Percentiles rank a stretch among this genome's conserved stretches.
Evolutionary conservation across 257 asterid genomes (phyloP).

Genomic region (Parsonsia alboflavescens): DNA sequence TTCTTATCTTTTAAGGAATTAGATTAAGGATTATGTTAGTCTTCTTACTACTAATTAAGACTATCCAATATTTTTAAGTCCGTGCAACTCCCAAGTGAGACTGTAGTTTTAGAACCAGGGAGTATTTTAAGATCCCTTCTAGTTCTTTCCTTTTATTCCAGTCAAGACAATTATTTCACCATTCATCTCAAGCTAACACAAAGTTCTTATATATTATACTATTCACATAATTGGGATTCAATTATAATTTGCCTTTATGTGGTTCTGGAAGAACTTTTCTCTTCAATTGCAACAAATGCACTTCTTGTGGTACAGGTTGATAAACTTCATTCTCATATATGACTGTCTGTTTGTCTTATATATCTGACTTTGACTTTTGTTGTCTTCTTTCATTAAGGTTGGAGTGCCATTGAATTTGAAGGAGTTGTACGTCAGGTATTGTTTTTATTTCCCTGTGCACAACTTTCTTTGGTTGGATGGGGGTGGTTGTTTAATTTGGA

Average conservation of each 20-base stretch:
- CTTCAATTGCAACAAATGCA: not conserved
- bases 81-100: too few relatives aligned
- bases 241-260: not conserved
- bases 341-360: not conserved
- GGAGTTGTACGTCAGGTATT: conserved; percentile 72
- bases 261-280: not conserved
- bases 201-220: not conserved
- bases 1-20: too few relatives aligned
- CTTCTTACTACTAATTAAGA: too few relatives aligned
- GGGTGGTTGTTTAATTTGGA: not conserved
- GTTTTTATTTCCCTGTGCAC: not conserved
- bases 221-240: not conserved
- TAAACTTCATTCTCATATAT: not conserved
- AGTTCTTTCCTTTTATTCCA: not conserved
- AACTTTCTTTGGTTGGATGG: not conserved
- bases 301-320: not conserved
- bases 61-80: too few relatives aligned
- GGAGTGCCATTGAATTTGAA: conserved; percentile 72
- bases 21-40: too few relatives aligned
- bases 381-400: conserved; percentile 40
- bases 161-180: not conserved
- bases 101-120: too few relatives aligned
- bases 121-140: not conserved
- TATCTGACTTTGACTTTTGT: conserved; percentile 1
- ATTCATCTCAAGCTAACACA: not conserved